Evolutionary conservation across 2,329 filamentous ascomycete genomes (phyloP), one percentile per base, ranked within the genome.

Genomic region (Pseudocercospora cruenta): DNA sequence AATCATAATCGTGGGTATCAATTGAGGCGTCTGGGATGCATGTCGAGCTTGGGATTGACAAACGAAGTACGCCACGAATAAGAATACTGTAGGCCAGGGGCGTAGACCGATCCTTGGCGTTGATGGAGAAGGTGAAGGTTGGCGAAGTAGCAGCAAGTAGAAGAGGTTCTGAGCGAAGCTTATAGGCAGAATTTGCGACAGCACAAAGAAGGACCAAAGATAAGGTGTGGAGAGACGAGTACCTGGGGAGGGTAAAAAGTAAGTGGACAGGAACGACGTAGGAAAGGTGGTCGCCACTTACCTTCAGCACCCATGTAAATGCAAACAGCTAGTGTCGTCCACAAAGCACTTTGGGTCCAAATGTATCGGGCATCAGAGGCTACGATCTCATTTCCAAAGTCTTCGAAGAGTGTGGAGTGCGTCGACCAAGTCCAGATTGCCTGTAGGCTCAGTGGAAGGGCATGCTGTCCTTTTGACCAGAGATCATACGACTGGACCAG

Each of bases 91-190:
- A 12, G 22, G 49, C 45, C 45, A 47, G 6, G 21, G 2, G 3
- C n/a, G 21, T 2, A 47, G 45, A 21, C 39, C 21, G 31, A 16
- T 28, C 47, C 45, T 43, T 19, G 28, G 10, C 36, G 2, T 5
- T 19, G 45, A 16, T 47, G 39, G 31, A 16, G 63, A 64, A 0
- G 19, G 28, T 10, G 8, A 54, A 21, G 67, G 54, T 6, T 68
- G 64, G 12, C 69, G 64, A 21, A 76, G 63, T 12, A 76, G 54
- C 9, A 74, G 73, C n/a, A 78, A 49, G 58, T 74, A 77, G 65
- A 78, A 75, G 9, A 78, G 65, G 31, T 76, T 76, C 61, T 74
- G 75, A 3, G 73, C 67, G 61, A 78, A 78, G 1, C 75, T 77
- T 9, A 76, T 73, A 1, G 76, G 76, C 21, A 78, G 62, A 28